These are phyloP conservation scores for Poa pratensis DNA, from an alignment of 176 grass and related monocot species.

Conservation along the genomic window DNA sequence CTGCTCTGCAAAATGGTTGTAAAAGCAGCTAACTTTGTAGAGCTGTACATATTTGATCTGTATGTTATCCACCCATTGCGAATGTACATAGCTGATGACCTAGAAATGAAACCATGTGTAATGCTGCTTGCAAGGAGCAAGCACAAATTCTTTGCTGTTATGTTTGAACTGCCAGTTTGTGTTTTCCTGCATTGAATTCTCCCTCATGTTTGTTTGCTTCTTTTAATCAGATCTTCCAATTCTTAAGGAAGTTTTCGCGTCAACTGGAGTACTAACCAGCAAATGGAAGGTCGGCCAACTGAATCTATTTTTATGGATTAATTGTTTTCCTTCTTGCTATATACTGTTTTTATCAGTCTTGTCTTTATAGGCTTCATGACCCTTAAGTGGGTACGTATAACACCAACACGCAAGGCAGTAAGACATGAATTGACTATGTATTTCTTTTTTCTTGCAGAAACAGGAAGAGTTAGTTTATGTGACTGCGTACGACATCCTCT, in stretches of 20 bases:
- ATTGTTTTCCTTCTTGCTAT: conserved; percentile 1
- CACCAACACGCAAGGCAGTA: not conserved
- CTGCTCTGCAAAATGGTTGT: not conserved
- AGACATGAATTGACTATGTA: not conserved
- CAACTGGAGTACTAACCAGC: conserved; percentile 61
- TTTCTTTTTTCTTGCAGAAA: conserved; percentile 58
- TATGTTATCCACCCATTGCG: not conserved
- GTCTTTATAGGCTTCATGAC: not conserved
- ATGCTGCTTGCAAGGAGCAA: not conserved
- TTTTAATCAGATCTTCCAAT: conserved; percentile 66
- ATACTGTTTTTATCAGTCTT: conserved; percentile 22
- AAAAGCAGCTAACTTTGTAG: too few species aligned
- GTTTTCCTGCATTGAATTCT: not conserved
- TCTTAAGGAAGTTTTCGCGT: conserved; percentile 78
- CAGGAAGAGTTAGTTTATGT: conserved; percentile 82
- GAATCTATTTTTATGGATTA: not conserved
- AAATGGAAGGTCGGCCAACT: conserved; percentile 82
- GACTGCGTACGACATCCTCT: conserved; percentile 83
- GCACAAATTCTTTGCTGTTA: not conserved
- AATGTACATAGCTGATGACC: not conserved
- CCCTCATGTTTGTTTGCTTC: conserved; percentile 31
- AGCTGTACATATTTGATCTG: not conserved
- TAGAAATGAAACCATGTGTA: not conserved
- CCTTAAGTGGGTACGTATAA: not conserved
- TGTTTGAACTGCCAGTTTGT: not conserved